A percentile compares a stretch with the other conserved stretches of the same genome.
Conservation (phyloP, 768 basidiomycete genomes). For the Lactarius sanguifluus region DNA sequence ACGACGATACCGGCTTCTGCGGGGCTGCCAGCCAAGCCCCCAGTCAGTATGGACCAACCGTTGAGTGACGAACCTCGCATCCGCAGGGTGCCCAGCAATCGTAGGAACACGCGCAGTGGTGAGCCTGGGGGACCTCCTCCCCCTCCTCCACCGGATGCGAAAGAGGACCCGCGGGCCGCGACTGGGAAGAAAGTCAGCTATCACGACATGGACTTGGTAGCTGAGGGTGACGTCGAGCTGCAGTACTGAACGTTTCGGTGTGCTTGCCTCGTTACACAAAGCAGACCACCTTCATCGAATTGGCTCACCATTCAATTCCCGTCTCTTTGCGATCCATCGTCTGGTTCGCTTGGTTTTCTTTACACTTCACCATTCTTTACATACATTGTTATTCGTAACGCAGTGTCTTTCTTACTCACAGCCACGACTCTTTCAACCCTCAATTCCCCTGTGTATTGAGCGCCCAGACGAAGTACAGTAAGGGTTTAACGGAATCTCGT, state of each 20-base stretch:
- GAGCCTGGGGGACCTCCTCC: constrained; percentile 54
- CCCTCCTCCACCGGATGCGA: constrained; percentile 83
- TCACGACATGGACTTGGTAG: constrained; percentile 93
- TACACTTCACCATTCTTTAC: constrained; percentile 19
- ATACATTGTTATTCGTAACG: constrained; percentile 28
- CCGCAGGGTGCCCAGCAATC: constrained; percentile 42
- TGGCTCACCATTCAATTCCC: background rate
- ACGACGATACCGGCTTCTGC: constrained; percentile 56
- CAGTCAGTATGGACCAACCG: constrained; percentile 44
- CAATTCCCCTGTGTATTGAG: constrained; percentile 3
- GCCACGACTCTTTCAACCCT: constrained; percentile 18
- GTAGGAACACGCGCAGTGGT: constrained; percentile 36
- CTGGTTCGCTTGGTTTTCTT: constrained; percentile 13
- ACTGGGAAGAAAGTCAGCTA: constrained; percentile 90
- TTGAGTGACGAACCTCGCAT: constrained; percentile 43
- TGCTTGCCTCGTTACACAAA: background rate
- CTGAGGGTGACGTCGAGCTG: constrained; percentile 57
- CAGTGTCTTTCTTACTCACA: constrained; percentile 10
- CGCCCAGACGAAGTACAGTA: background rate
- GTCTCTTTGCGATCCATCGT: constrained; percentile 9
- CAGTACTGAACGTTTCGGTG: constrained; percentile 35
- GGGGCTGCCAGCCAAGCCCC: constrained; percentile 79
- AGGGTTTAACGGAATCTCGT: constrained; percentile 1
- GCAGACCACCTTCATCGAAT: background rate
- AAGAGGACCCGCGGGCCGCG: constrained; percentile 90